A percentile compares a stretch with the other conserved stretches of the same genome.
Conservation (phyloP, 2,329 filamentous ascomycete species). For the Fusarium denticulatum region DNA sequence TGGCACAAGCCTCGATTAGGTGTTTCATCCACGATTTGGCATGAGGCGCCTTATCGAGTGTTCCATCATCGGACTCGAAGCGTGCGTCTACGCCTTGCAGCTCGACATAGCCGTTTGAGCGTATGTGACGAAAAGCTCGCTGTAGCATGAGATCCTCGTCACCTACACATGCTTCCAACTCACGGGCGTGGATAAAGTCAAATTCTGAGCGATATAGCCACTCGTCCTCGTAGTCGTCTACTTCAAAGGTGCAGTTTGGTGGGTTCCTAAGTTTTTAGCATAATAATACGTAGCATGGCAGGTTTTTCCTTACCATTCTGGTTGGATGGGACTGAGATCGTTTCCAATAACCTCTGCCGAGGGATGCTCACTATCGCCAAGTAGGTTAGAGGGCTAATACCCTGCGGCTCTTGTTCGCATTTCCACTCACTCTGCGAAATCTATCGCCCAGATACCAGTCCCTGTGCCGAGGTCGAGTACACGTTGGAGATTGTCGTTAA, state of each 20-base stretch:
- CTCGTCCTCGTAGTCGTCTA: conserved; percentile 21
- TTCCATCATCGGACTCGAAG: conserved; percentile 14
- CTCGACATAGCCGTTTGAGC: conserved; percentile 8
- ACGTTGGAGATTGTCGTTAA: background rate
- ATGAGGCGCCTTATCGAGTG: background rate
- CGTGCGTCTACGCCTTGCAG: conserved; percentile 1
- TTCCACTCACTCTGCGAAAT: conserved; percentile 23
- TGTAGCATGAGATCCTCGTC: background rate
- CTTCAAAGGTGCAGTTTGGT: conserved; percentile 23
- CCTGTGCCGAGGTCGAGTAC: conserved; percentile 32
- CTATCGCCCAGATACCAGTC: conserved; percentile 27
- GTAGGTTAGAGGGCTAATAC: background rate
- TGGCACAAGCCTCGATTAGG: conserved; percentile 2
- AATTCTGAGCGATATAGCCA: conserved; percentile 14
- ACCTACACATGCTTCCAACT: conserved; percentile 11
- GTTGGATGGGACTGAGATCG: conserved; percentile 27
- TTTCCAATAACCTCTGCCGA: conserved; percentile 20
- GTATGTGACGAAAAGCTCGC: background rate
- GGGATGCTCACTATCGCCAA: conserved; percentile 8
- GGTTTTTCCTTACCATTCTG: conserved; percentile 1
- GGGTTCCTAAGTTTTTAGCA: conserved; percentile 1
- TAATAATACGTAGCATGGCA: fast-evolving
- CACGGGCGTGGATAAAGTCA: conserved; percentile 21
- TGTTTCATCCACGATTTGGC: conserved; percentile 5
- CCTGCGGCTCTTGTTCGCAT: background rate